A percentile compares a stretch with the other conserved stretches of the same genome.
Evolutionary conservation across 176 grass and related monocot species (phyloP).

Genomic region (Canna indica): DNA sequence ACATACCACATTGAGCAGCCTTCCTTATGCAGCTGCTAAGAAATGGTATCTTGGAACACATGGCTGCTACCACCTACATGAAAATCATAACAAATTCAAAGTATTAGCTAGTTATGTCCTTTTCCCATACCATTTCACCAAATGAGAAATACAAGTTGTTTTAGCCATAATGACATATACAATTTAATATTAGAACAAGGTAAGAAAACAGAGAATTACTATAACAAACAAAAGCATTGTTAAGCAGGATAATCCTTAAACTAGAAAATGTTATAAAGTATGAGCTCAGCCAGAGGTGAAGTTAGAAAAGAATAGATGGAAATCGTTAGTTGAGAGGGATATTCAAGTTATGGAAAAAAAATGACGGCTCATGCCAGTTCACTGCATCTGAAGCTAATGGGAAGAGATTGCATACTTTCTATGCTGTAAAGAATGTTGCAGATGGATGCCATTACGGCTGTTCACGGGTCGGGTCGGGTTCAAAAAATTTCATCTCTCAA

Average conservation of each 20-base stretch:
- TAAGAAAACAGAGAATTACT: neutral
- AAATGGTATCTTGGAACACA: slow-evolving; percentile 76
- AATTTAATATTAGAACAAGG: neutral
- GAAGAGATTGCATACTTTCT: neutral
- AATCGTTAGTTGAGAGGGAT: no score
- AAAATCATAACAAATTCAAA: slow-evolving; percentile 16
- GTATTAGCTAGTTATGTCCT: neutral
- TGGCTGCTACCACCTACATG: slow-evolving; percentile 52
- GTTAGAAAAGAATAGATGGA: neutral
- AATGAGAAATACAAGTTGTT: neutral
- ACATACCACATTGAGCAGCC: slow-evolving; percentile 67
- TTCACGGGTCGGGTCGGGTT: no score
- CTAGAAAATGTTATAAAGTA: neutral
- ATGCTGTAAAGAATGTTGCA: neutral
- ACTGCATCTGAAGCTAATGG: neutral
- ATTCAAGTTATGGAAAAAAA: neutral
- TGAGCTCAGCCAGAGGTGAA: neutral
- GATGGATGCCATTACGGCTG: no score
- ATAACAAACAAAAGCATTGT: neutral
- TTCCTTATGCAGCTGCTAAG: slow-evolving; percentile 64
- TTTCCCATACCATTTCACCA: neutral
- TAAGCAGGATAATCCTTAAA: neutral
- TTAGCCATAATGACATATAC: neutral
- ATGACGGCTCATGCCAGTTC: neutral
- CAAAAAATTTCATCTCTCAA: neutral